Conservation (phyloP, 2,329 filamentous ascomycete species). For the Ophiosphaerella narmari region DNA sequence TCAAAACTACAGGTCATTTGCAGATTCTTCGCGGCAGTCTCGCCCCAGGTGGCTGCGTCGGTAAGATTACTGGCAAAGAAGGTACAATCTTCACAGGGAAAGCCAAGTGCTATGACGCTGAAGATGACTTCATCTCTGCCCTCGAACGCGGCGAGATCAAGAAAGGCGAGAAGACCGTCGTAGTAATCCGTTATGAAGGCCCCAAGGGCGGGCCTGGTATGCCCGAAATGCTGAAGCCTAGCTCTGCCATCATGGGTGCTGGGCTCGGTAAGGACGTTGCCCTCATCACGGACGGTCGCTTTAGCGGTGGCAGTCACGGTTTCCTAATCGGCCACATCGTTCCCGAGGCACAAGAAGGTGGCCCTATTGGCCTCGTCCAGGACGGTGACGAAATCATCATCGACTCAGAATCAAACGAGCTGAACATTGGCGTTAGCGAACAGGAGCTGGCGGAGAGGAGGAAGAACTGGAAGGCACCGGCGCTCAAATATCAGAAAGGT, state of each 20-base stretch:
- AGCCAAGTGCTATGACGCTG: slow-evolving; percentile 71
- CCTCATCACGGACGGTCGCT: slow-evolving; percentile 74
- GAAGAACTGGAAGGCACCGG: slow-evolving; percentile 58
- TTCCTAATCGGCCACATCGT: slow-evolving; percentile 89
- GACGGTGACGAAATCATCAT: slow-evolving; percentile 83
- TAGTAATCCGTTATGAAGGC: slow-evolving; percentile 75
- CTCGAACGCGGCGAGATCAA: slow-evolving; percentile 71
- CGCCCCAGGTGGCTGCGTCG: slow-evolving; percentile 71
- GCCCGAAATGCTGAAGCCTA: slow-evolving; percentile 77
- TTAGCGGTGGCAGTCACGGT: slow-evolving; percentile 81
- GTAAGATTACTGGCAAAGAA: slow-evolving; percentile 79
- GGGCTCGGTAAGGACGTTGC: slow-evolving; percentile 75
- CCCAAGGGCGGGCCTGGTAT: slow-evolving; percentile 76
- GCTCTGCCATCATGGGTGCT: slow-evolving; percentile 73
- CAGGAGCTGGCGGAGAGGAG: slow-evolving; percentile 61
- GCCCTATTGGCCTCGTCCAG: slow-evolving; percentile 79
- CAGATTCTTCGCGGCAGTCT: slow-evolving; percentile 73
- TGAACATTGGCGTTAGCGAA: slow-evolving; percentile 68
- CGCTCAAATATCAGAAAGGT: slow-evolving; percentile 62
- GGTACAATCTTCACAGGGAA: slow-evolving; percentile 70
- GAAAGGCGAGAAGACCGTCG: slow-evolving; percentile 76
- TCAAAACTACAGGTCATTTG: slow-evolving; percentile 73
- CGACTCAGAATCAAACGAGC: slow-evolving; percentile 73
- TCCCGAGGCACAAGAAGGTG: slow-evolving; percentile 83
- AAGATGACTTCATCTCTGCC: slow-evolving; percentile 70